Conservation (phyloP, 345 rosid species). For the Euphorbia tirucalli region DNA sequence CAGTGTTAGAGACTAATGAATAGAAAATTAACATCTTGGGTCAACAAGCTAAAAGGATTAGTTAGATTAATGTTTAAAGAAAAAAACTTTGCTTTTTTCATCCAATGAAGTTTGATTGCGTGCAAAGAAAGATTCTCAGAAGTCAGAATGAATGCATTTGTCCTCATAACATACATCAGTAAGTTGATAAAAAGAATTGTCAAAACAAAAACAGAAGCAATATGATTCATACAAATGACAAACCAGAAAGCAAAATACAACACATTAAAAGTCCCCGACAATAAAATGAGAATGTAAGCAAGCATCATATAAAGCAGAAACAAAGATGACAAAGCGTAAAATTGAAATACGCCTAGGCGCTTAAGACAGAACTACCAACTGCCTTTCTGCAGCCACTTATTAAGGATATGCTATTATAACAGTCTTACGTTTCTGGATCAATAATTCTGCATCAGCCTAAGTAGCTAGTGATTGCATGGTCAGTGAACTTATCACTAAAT, state of each 20-base stretch:
- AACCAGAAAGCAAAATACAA: no score
- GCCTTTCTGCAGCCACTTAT: background rate
- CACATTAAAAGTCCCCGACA: no score
- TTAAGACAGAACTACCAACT: conserved; percentile 1
- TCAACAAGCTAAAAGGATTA: background rate
- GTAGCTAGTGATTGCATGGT: background rate
- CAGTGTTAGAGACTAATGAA: conserved; percentile 17
- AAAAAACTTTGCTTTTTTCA: background rate
- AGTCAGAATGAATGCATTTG: background rate
- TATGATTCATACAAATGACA: no score
- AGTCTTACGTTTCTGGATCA: background rate
- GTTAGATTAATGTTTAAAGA: background rate
- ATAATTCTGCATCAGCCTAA: background rate
- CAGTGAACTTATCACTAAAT: background rate
- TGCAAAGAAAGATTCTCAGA: background rate
- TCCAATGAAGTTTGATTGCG: background rate
- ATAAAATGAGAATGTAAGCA: no score
- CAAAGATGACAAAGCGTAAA: background rate
- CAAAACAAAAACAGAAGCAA: background rate
- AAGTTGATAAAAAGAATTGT: no score
- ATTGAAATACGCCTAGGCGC: background rate
- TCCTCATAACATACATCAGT: background rate
- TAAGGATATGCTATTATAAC: background rate
- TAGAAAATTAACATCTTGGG: background rate
- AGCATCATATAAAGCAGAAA: background rate